Percentiles rank a stretch among this genome's conserved stretches.
Evolutionary conservation across 768 basidiomycete genomes (phyloP).

Genomic region (Hygrocybe punicea): DNA sequence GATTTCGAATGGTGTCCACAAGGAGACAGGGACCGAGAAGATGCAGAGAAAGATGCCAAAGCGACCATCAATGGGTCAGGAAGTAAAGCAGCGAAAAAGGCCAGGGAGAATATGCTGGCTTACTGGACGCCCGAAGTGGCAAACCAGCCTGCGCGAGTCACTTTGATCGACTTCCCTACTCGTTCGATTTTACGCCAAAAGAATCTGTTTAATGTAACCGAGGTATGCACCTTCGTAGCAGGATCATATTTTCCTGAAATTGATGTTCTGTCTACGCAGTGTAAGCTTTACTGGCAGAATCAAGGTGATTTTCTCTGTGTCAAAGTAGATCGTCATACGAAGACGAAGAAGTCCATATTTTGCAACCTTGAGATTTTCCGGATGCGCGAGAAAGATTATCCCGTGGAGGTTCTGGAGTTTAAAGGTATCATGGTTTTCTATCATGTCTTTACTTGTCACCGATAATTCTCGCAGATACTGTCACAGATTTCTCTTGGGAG

Average conservation of each 20-base stretch:
- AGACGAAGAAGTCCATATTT: constrained; percentile 97
- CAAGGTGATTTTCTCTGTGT: constrained; percentile 98
- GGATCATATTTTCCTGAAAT: constrained; percentile 3
- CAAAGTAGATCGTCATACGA: constrained; percentile 97
- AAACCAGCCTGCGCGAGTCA: constrained; percentile 96
- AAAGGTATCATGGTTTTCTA: constrained; percentile 59
- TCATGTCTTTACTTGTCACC: constrained; percentile 10
- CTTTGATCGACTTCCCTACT: constrained; percentile 85
- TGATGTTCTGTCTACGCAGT: constrained; percentile 47
- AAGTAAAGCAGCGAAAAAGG: constrained; percentile 56
- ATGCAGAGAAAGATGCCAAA: constrained; percentile 51
- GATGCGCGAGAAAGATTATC: constrained; percentile 94
- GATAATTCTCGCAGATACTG: constrained; percentile 60
- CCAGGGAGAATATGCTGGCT: constrained; percentile 86
- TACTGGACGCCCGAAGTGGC: constrained; percentile 97
- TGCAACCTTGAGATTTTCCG: constrained; percentile 98
- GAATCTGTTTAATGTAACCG: constrained; percentile 96
- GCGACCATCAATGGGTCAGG: constrained; percentile 31
- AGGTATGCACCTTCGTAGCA: constrained; percentile 53
- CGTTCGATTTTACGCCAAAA: constrained; percentile 84
- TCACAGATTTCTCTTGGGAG: constrained; percentile 97
- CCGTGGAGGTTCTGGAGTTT: constrained; percentile 94
- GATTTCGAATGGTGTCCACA: constrained; percentile 99
- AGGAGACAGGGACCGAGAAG: constrained; percentile 84
- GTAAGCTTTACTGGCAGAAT: constrained; percentile 97